A percentile compares a stretch with the other conserved stretches of the same genome.
These are phyloP conservation scores for Rhytidhysteron rufulum DNA, from an alignment of 2,329 filamentous ascomycete genomes.

Conservation along the genomic window DNA sequence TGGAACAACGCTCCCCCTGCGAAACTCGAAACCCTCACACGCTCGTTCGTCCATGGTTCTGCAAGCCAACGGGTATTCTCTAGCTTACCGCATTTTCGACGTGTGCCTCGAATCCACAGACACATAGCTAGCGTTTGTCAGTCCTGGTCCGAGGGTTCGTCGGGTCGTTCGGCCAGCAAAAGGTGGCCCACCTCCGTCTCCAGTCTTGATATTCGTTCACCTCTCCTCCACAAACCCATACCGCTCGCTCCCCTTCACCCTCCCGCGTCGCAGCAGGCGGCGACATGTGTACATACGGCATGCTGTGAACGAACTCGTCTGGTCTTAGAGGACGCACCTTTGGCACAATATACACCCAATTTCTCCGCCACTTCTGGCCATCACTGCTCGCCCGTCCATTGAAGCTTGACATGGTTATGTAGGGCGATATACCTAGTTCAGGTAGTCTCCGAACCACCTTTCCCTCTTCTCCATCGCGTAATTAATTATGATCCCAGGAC, in stretches of 20 bases:
- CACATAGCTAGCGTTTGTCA: not conserved
- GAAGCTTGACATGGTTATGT: conserved; percentile 2
- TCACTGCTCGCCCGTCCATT: too few species aligned
- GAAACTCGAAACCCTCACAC: too few species aligned
- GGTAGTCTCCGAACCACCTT: conserved; percentile 17
- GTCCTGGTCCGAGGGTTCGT: conserved; percentile 4
- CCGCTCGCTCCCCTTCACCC: too few species aligned
- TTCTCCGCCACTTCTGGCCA: not conserved
- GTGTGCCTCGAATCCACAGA: not conserved
- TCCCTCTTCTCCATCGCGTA: conserved; percentile 7
- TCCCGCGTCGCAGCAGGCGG: not conserved
- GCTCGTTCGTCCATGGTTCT: too few species aligned
- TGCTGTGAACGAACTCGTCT: conserved; percentile 1
- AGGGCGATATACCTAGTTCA: not conserved
- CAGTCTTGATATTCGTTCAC: not conserved
- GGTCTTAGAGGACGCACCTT: too few species aligned
- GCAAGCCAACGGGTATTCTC: too few species aligned
- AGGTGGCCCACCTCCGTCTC: not conserved
- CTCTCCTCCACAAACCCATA: too few species aligned
- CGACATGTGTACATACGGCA: not conserved
- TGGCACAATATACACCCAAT: too few species aligned
- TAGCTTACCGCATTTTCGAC: too few species aligned
- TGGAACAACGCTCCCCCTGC: too few species aligned
- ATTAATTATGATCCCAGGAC: too few species aligned
- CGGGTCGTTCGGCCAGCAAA: conserved; percentile 7